A percentile compares a stretch with the other conserved stretches of the same genome.
phyloP scores from a whole-genome alignment of 169 alveolate genomes.

The Plasmodium chabaudi region DNA sequence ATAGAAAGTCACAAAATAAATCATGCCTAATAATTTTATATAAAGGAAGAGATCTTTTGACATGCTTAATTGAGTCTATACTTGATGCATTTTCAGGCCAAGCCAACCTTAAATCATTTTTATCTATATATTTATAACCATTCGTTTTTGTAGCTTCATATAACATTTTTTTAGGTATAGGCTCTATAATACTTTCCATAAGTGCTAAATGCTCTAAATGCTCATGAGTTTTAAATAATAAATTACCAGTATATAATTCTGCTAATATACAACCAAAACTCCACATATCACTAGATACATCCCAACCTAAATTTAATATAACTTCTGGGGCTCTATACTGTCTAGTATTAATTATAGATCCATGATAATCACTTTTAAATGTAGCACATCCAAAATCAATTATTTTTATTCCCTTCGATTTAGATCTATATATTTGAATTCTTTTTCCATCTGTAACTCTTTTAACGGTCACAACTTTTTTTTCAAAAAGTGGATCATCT shows the following conservation, averaged over 20 bases:
- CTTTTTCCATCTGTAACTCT: slow-evolving; percentile 79
- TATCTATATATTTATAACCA: slow-evolving; percentile 80
- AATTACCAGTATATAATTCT: slow-evolving; percentile 95
- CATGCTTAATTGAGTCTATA: slow-evolving; percentile 82
- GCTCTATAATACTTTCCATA: slow-evolving; percentile 88
- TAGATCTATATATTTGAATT: slow-evolving; percentile 83
- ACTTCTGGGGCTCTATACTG: slow-evolving; percentile 99
- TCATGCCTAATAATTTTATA: slow-evolving; percentile 88
- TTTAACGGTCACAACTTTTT: slow-evolving; percentile 81
- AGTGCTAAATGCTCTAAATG: slow-evolving; percentile 95
- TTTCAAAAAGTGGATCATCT: slow-evolving; percentile 84
- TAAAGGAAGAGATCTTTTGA: slow-evolving; percentile 79
- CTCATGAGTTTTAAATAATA: slow-evolving; percentile 95
- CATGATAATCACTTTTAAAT: slow-evolving; percentile 95
- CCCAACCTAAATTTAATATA: slow-evolving; percentile 95
- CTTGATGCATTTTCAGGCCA: slow-evolving; percentile 90
- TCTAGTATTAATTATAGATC: slow-evolving; percentile 97
- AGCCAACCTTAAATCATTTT: slow-evolving; percentile 75
- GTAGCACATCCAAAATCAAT: slow-evolving; percentile 99
- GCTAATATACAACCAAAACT: slow-evolving; percentile 95
- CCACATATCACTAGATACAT: slow-evolving; percentile 96
- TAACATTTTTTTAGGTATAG: slow-evolving; percentile 81
- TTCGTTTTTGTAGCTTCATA: slow-evolving; percentile 79
- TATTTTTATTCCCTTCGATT: slow-evolving; percentile 91
- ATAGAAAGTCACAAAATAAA: slow-evolving; percentile 88